Conservation (phyloP, 1,284 basidiomycete species). For the Leccinum griseonigrum region DNA sequence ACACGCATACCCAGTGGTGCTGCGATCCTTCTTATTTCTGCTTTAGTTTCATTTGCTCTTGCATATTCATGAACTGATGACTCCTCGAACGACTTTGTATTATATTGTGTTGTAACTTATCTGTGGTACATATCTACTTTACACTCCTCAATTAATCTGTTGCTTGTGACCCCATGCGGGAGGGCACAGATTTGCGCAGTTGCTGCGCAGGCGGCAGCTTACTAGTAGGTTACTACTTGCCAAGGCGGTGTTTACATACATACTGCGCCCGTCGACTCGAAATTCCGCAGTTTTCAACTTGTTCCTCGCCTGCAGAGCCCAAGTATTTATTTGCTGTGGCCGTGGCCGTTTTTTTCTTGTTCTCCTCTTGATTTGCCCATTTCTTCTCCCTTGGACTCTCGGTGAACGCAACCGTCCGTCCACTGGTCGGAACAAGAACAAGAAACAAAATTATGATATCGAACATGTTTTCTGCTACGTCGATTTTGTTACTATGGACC, state of each 20-base stretch:
- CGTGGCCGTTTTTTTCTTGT: neutral
- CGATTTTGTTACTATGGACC: conserved; percentile 14
- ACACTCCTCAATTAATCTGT: neutral
- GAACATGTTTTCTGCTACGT: conserved; percentile 9
- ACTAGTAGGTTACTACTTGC: neutral
- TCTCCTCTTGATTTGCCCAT: neutral
- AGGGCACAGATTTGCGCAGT: neutral
- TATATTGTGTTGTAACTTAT: neutral
- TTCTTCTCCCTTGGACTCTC: neutral
- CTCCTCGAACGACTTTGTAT: neutral
- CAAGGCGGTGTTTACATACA: no score
- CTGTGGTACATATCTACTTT: neutral
- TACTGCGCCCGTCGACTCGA: neutral
- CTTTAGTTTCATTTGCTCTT: conserved; percentile 9
- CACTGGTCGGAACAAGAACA: neutral
- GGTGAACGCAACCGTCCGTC: neutral
- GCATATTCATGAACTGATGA: conserved; percentile 1
- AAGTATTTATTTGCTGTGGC: conserved; percentile 9
- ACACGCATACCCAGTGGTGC: neutral
- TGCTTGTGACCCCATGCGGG: no score
- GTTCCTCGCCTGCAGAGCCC: neutral
- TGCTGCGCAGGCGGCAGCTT: neutral
- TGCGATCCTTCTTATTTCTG: conserved; percentile 11
- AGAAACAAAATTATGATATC: conserved; percentile 12
- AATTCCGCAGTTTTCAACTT: conserved; percentile 12